Conservation (phyloP, 768 basidiomycete species). For the Boletus rex-veris region DNA sequence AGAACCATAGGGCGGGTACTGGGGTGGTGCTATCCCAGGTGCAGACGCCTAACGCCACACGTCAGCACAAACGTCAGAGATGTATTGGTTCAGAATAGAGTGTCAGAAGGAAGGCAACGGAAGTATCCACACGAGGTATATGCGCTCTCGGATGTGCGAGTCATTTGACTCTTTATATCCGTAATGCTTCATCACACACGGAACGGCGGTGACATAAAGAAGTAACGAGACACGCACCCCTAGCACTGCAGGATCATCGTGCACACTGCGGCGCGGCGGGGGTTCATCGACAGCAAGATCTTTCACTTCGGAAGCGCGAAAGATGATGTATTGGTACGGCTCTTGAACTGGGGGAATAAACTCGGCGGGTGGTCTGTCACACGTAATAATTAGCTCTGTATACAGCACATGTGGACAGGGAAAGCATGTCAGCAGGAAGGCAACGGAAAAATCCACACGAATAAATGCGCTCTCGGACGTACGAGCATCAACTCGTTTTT, state of each 20-base stretch:
- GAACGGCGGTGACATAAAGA: slow-evolving; percentile 1
- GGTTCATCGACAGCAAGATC: slow-evolving; percentile 83
- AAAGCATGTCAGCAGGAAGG: slow-evolving; percentile 53
- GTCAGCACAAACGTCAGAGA: slow-evolving; percentile 8
- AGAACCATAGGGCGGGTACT: slow-evolving; percentile 28
- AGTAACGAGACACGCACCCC: slow-evolving; percentile 51
- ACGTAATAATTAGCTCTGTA: slow-evolving; percentile 25
- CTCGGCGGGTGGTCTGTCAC: slow-evolving; percentile 59
- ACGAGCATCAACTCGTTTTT: slow-evolving; percentile 36
- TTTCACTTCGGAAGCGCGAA: slow-evolving; percentile 87
- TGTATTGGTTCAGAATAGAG: background rate
- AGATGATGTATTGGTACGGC: slow-evolving; percentile 87
- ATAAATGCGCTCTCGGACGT: slow-evolving; percentile 42
- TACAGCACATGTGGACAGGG: background rate
- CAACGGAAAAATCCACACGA: slow-evolving; percentile 62
- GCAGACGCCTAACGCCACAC: slow-evolving; percentile 44
- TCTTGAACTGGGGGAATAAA: slow-evolving; percentile 82
- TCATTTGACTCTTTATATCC: slow-evolving; percentile 41
- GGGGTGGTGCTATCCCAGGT: slow-evolving; percentile 35
- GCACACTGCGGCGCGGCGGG: slow-evolving; percentile 55
- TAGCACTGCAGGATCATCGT: slow-evolving; percentile 82
- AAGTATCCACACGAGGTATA: slow-evolving; percentile 46
- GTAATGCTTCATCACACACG: slow-evolving; percentile 41
- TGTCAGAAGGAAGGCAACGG: slow-evolving; percentile 64
- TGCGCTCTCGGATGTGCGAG: slow-evolving; percentile 43